phyloP scores from a whole-genome alignment of 2,329 filamentous ascomycete genomes.

The Xylaria sp. region DNA sequence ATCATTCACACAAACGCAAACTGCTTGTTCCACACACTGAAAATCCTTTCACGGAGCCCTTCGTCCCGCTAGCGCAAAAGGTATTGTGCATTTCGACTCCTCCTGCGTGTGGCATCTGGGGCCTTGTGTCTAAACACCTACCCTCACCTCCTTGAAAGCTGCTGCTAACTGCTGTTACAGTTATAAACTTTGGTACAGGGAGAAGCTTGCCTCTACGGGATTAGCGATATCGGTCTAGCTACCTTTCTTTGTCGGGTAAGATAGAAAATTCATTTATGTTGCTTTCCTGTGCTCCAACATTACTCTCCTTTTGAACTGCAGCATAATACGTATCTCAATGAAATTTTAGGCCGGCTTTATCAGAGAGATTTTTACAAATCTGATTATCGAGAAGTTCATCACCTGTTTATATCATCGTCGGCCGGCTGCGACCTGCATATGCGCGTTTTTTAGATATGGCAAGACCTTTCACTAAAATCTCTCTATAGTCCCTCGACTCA shows the following conservation, averaged over 20 bases:
- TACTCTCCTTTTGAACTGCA: no score
- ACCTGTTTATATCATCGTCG: not conserved
- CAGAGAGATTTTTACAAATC: not conserved
- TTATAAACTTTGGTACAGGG: not conserved
- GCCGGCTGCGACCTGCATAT: not conserved
- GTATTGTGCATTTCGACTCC: not conserved
- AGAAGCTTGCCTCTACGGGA: not conserved
- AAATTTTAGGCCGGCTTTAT: not conserved
- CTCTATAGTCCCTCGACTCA: not conserved
- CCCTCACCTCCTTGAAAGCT: not conserved
- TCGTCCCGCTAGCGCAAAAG: not conserved
- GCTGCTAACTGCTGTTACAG: not conserved
- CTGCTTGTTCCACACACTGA: not conserved
- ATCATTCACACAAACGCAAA: not conserved
- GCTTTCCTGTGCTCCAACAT: not conserved
- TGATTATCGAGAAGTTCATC: not conserved
- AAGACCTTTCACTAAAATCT: not conserved
- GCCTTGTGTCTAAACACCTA: not conserved
- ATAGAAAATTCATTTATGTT: not conserved
- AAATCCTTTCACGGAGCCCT: not conserved
- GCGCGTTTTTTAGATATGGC: not conserved
- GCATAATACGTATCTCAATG: not conserved
- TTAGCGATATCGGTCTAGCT: not conserved
- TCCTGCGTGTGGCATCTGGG: not conserved
- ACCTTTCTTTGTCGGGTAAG: not conserved